Conservation (phyloP, 805 yeast genomes). For the Ogataea parapolymorpha region DNA sequence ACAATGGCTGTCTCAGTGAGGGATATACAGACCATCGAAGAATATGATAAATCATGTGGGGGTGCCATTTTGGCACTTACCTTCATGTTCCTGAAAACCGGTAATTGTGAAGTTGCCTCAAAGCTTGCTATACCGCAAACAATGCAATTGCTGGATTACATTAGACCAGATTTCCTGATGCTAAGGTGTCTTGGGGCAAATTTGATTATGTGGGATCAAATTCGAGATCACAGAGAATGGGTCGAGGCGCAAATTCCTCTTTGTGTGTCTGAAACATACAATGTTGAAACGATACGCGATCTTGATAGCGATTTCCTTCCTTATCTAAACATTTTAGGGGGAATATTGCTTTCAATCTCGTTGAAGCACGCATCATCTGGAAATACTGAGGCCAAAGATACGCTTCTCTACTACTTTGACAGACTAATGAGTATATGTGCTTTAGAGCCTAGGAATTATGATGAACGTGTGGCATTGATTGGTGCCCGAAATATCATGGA, state of each 20-base stretch:
- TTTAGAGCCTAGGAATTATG: constrained; percentile 47
- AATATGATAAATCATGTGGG: constrained; percentile 58
- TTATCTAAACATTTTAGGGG: constrained; percentile 65
- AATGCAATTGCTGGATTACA: constrained; percentile 57
- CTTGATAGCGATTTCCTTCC: constrained; percentile 62
- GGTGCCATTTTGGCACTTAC: constrained; percentile 79
- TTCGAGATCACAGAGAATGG: constrained; percentile 54
- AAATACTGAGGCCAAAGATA: constrained; percentile 48
- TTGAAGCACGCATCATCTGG: constrained; percentile 72
- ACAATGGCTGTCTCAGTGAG: constrained; percentile 56
- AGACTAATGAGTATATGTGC: constrained; percentile 41
- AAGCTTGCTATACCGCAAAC: constrained; percentile 61
- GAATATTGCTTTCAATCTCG: constrained; percentile 71
- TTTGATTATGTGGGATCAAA: constrained; percentile 68
- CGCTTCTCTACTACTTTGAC: constrained; percentile 55
- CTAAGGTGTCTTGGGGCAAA: constrained; percentile 61
- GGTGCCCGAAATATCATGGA: constrained; percentile 57
- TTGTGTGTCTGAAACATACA: constrained; percentile 34
- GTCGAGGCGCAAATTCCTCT: constrained; percentile 54
- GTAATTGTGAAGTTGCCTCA: constrained; percentile 54
- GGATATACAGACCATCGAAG: constrained; percentile 59
- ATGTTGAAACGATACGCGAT: constrained; percentile 24
- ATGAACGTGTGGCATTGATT: constrained; percentile 51
- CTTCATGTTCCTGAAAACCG: constrained; percentile 69
- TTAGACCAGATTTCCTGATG: constrained; percentile 74